phyloP scores from a whole-genome alignment of 1,284 basidiomycete genomes.

The Trametes versicolor region DNA sequence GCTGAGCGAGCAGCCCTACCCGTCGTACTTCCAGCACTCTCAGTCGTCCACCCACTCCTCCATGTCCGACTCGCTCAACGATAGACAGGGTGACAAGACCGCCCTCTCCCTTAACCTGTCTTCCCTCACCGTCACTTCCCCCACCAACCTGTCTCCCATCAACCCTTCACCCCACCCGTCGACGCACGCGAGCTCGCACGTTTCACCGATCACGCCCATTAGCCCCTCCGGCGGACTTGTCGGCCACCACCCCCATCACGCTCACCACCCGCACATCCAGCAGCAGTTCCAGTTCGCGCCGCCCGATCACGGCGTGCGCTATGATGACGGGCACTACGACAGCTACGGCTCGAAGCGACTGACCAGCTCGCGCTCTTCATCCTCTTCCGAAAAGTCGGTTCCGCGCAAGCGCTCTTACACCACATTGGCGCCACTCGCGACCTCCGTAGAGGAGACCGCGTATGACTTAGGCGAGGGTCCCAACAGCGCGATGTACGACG shows the following conservation, averaged over 20 bases:
- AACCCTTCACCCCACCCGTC: constrained; percentile 55
- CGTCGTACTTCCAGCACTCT: constrained; percentile 42
- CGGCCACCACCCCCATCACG: constrained; percentile 42
- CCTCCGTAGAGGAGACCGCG: constrained; percentile 48
- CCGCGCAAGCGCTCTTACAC: constrained; percentile 72
- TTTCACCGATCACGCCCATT: constrained; percentile 68
- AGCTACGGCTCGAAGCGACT: constrained; percentile 41
- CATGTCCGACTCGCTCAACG: constrained; percentile 38
- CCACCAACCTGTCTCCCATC: constrained; percentile 69
- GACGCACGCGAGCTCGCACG: constrained; percentile 45
- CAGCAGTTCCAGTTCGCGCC: constrained; percentile 55
- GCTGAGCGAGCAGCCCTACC: constrained; percentile 45
- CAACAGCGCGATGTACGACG: constrained; percentile 53
- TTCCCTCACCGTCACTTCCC: constrained; percentile 68
- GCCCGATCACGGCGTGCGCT: constrained; percentile 46
- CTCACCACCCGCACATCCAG: constrained; percentile 44
- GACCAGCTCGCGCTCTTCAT: constrained; percentile 48
- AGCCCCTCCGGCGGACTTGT: constrained; percentile 55
- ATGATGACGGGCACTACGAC: constrained; percentile 47
- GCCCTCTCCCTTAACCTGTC: constrained; percentile 74
- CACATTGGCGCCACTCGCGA: constrained; percentile 51
- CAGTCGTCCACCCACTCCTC: constrained; percentile 41
- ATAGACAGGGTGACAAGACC: constrained; percentile 43
- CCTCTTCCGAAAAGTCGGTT: constrained; percentile 58
- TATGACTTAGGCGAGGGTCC: constrained; percentile 44